Evolutionary conservation across 2,329 filamentous ascomycete genomes (phyloP).

Genomic region (Colletotrichum simmondsii): DNA sequence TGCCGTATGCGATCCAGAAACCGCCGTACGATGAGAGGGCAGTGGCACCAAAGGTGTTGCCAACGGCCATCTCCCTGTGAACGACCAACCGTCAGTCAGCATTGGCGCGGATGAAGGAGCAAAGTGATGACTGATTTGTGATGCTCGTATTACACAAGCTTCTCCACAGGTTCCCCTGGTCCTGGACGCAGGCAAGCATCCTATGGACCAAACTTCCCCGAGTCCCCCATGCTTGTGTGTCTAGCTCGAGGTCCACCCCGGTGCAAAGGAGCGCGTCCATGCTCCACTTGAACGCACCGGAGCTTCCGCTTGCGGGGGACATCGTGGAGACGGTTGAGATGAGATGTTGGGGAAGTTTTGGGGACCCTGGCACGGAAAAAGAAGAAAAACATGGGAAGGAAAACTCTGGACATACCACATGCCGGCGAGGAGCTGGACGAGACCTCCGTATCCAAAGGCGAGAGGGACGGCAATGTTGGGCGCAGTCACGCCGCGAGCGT

Average conservation of each 20-base stretch:
- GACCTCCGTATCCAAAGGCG: constrained; percentile 80
- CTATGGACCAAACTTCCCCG: constrained; percentile 13
- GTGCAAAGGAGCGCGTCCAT: constrained; percentile 19
- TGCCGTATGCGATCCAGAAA: constrained; percentile 83
- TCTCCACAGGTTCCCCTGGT: constrained; percentile 16
- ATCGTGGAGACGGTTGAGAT: constrained; percentile 32
- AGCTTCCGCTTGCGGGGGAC: constrained; percentile 28
- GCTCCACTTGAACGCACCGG: constrained; percentile 7
- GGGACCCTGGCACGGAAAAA: constrained; percentile 4
- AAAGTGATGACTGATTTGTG: not conserved
- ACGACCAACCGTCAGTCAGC: constrained; percentile 19
- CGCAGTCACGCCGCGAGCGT: constrained; percentile 65
- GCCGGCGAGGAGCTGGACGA: constrained; percentile 82
- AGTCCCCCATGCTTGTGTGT: not conserved
- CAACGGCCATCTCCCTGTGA: constrained; percentile 83
- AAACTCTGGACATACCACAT: constrained; percentile 77
- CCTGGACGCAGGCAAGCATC: not conserved
- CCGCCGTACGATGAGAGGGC: constrained; percentile 85
- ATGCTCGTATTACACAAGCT: constrained; percentile 8
- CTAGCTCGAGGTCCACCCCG: constrained; percentile 12
- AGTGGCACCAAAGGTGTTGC: constrained; percentile 87
- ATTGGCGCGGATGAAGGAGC: not conserved
- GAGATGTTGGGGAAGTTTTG: constrained; percentile 26
- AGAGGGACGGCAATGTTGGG: constrained; percentile 77
- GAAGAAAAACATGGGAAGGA: not conserved